These are phyloP conservation scores for Sphagnum contortum DNA, from an alignment of 225 moss, liverwort and hornwort genomes.

Conservation along the genomic window DNA sequence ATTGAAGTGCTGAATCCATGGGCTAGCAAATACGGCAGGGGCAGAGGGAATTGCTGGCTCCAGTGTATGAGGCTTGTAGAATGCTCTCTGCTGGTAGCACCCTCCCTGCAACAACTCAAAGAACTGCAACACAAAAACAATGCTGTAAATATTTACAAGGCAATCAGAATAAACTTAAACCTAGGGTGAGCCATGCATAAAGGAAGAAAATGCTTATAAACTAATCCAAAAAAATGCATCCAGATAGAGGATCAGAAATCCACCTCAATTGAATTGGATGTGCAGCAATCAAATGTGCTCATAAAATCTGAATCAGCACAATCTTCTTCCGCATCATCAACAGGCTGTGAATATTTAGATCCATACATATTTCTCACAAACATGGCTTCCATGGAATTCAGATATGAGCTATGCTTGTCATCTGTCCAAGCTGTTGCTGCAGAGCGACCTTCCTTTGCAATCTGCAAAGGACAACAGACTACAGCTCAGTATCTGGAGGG, in stretches of 20 bases:
- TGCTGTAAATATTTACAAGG: too few species aligned
- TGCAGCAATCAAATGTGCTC: constrained; percentile 28
- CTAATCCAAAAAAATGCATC: too few species aligned
- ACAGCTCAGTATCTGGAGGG: too few species aligned
- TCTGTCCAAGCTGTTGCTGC: constrained; percentile 55
- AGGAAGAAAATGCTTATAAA: too few species aligned
- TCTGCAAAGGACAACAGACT: constrained; percentile 6
- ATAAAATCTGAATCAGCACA: constrained; percentile 49
- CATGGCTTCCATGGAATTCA: constrained; percentile 51
- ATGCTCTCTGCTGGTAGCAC: constrained; percentile 18
- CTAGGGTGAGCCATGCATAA: too few species aligned
- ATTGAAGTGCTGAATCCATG: constrained; percentile 56
- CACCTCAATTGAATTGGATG: constrained; percentile 38
- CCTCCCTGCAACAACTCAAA: constrained; percentile 43
- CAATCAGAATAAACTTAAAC: too few species aligned
- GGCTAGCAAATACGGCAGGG: constrained; percentile 38
- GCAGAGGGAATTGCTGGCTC: constrained; percentile 20
- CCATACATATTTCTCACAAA: constrained; percentile 42
- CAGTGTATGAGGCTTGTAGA: constrained; percentile 17
- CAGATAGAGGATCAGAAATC: neutral
- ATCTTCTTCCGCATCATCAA: constrained; percentile 45
- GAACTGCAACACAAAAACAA: constrained; percentile 15
- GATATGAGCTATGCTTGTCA: constrained; percentile 53
- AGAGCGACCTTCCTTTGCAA: constrained; percentile 31
- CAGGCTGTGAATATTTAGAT: neutral